Evolutionary conservation across 2,329 filamentous ascomycete genomes (phyloP).

Genomic region (Botryotinia narcissicola): DNA sequence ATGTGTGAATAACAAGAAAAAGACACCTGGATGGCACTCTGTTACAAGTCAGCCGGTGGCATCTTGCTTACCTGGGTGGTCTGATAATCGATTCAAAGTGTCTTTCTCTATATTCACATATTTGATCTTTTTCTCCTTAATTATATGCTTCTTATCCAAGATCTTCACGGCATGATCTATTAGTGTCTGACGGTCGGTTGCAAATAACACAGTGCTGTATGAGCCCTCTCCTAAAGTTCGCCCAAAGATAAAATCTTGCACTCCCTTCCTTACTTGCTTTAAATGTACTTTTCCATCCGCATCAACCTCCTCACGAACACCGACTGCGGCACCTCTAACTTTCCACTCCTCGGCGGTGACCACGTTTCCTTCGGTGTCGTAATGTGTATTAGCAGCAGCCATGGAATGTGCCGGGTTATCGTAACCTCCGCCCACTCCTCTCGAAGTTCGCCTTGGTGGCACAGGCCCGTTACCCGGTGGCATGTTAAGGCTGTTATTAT

Average conservation of each 20-base stretch:
- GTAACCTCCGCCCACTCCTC: slow-evolving; percentile 62
- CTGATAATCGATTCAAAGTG: slow-evolving; percentile 90
- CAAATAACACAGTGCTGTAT: slow-evolving; percentile 92
- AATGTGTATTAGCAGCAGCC: slow-evolving; percentile 43
- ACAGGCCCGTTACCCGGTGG: slow-evolving; percentile 57
- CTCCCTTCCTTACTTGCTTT: slow-evolving; percentile 90
- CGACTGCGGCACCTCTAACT: slow-evolving; percentile 86
- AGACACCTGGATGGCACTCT: background rate
- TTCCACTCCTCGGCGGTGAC: slow-evolving; percentile 87
- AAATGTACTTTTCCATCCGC: slow-evolving; percentile 77
- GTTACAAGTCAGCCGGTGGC: background rate
- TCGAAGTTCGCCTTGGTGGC: slow-evolving; percentile 74
- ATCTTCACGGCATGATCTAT: slow-evolving; percentile 99
- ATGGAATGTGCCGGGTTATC: slow-evolving; percentile 32
- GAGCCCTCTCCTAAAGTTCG: slow-evolving; percentile 90
- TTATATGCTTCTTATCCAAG: slow-evolving; percentile 96
- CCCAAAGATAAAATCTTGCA: slow-evolving; percentile 94
- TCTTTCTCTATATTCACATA: slow-evolving; percentile 99
- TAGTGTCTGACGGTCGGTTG: slow-evolving; percentile 87
- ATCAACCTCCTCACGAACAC: slow-evolving; percentile 79
- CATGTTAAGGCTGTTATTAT: slow-evolving; percentile 56
- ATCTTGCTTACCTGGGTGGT: slow-evolving; percentile 66
- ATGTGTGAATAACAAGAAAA: background rate
- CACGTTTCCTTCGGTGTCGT: slow-evolving; percentile 56
- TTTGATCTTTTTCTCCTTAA: slow-evolving; percentile 99